A percentile compares a stretch with the other conserved stretches of the same genome.
Conservation (phyloP, 192 early-diverging fungal species). For the Umbelopsis ramanniana region DNA sequence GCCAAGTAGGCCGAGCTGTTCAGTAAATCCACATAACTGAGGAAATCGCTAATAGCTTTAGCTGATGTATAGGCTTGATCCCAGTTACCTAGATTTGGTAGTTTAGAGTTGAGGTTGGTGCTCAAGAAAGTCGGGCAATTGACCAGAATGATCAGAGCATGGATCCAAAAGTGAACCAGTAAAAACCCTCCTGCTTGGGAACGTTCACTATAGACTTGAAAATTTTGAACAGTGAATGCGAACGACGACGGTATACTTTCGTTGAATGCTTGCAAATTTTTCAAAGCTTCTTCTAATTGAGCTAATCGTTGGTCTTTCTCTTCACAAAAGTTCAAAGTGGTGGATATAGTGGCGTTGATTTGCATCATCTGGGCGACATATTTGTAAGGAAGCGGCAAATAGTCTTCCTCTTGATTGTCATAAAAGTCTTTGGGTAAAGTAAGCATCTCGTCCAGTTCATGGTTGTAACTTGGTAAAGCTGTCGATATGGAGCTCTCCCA, state of each 20-base stretch:
- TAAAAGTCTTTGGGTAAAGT: background rate
- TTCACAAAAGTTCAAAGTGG: constrained; percentile 8
- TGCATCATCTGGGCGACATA: constrained; percentile 14
- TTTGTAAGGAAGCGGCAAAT: background rate
- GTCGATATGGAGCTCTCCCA: constrained; percentile 1
- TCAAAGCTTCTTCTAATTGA: background rate
- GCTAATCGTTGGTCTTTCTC: background rate
- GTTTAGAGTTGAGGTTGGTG: constrained; percentile 4
- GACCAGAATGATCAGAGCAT: constrained; percentile 18
- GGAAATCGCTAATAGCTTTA: constrained; percentile 10
- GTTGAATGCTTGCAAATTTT: background rate
- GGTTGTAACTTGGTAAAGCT: constrained; percentile 14
- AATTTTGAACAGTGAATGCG: constrained; percentile 8
- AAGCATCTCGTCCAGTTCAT: background rate
- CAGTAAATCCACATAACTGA: constrained; percentile 11
- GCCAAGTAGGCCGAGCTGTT: constrained; percentile 11
- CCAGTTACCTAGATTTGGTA: constrained; percentile 11
- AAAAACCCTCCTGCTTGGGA: constrained; percentile 10
- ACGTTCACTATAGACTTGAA: constrained; percentile 3
- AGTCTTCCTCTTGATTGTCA: background rate
- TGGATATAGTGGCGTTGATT: background rate
- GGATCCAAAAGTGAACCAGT: constrained; percentile 1
- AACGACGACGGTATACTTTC: background rate
- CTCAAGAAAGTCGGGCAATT: constrained; percentile 12
- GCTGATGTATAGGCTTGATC: constrained; percentile 4